Conservation (phyloP, 2,329 filamentous ascomycete genomes). For the Exophiala alcalophila region DNA sequence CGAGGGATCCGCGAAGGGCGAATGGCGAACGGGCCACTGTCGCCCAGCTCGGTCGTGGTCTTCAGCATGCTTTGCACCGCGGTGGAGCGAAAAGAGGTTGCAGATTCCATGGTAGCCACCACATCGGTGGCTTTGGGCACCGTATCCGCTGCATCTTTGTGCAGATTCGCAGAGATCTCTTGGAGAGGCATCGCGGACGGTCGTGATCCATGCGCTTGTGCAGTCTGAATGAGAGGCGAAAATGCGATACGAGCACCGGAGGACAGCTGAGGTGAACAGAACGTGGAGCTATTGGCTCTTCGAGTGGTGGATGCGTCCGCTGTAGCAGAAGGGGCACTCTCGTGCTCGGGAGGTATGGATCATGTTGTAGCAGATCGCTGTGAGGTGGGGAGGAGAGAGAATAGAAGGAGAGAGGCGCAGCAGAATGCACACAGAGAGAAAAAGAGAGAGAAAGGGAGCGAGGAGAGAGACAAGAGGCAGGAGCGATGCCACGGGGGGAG, state of each 20-base stretch:
- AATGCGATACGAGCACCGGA: background rate
- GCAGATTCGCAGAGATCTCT: slow-evolving; percentile 26
- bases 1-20: slow-evolving; percentile 41
- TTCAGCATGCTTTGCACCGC: slow-evolving; percentile 64
- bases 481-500: slow-evolving; percentile 1
- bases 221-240: too few relatives aligned
- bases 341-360: too few relatives aligned
- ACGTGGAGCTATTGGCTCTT: too few relatives aligned
- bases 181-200: slow-evolving; percentile 24
- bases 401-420: background rate
- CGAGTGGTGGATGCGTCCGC: too few relatives aligned
- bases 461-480: slow-evolving; percentile 6
- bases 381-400: background rate
- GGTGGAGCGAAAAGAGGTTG: slow-evolving; percentile 39
- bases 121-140: slow-evolving; percentile 10
- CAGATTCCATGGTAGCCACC: slow-evolving; percentile 5
- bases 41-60: slow-evolving; percentile 64
- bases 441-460: background rate
- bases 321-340: too few relatives aligned
- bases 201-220: slow-evolving; percentile 4
- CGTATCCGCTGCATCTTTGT: slow-evolving; percentile 10
- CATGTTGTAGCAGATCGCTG: too few relatives aligned
- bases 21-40: slow-evolving; percentile 61
- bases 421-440: background rate
- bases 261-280: slow-evolving; percentile 1